phyloP scores from a whole-genome alignment of 345 rosid genomes.

The Salix suchowensis region DNA sequence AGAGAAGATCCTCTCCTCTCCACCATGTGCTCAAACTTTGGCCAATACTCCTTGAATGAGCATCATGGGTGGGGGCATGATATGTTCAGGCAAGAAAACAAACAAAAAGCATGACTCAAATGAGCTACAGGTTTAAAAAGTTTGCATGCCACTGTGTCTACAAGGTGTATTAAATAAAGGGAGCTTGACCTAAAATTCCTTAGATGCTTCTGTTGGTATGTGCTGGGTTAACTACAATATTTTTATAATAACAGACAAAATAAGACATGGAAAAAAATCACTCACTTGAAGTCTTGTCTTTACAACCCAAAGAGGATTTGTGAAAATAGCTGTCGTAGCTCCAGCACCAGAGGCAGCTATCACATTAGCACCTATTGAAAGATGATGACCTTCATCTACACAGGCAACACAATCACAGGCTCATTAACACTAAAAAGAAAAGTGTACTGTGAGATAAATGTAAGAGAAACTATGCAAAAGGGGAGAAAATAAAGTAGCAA shows the following conservation, averaged over 20 bases:
- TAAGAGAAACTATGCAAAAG: neutral
- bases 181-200: neutral
- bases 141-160: neutral
- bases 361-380: conserved; percentile 67
- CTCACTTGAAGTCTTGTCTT: conserved; percentile 83
- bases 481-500: neutral
- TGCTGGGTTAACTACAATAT: neutral
- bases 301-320: conserved; percentile 95
- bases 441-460: neutral
- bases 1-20: neutral
- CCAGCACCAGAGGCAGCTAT: conserved; percentile 90
- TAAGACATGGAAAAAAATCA: neutral
- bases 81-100: neutral
- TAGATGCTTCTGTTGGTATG: neutral
- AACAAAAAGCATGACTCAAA: neutral
- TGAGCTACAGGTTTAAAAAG: neutral
- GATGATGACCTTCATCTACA: conserved; percentile 48
- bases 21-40: neutral
- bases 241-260: neutral
- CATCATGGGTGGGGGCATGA: neutral
- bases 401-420: neutral
- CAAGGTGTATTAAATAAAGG: neutral
- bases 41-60: neutral
- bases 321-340: conserved; percentile 67
- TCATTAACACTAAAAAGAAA: neutral